A percentile compares a stretch with the other conserved stretches of the same genome.
Evolutionary conservation across 2,329 filamentous ascomycete species (phyloP).

Genomic region (Aspergillus hiratsukae): DNA sequence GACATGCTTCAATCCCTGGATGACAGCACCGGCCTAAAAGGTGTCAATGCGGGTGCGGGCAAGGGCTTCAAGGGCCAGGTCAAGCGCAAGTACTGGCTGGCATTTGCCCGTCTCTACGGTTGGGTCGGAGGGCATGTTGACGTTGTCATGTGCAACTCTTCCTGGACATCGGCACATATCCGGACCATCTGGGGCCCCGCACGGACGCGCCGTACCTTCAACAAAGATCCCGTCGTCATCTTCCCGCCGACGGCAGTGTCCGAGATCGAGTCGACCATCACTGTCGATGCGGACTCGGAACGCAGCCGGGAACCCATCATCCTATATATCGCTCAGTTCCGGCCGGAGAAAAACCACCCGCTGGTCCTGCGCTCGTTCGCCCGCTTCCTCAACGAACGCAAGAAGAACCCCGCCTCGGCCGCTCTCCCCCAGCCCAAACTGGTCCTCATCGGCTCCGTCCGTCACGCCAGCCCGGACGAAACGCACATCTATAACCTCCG

Average conservation of each 20-base stretch:
- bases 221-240: slow-evolving; percentile 58
- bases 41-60: slow-evolving; percentile 80
- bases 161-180: slow-evolving; percentile 86
- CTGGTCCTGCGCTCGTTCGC: slow-evolving; percentile 83
- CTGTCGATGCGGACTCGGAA: slow-evolving; percentile 66
- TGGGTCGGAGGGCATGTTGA: slow-evolving; percentile 79
- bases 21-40: slow-evolving; percentile 58
- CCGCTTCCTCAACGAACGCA: slow-evolving; percentile 59
- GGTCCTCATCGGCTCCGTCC: slow-evolving; percentile 86
- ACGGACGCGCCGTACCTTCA: slow-evolving; percentile 40
- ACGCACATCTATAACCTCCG: slow-evolving; percentile 77
- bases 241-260: slow-evolving; percentile 90
- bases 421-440: slow-evolving; percentile 54
- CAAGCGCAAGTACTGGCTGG: slow-evolving; percentile 81
- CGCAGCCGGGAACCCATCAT: slow-evolving; percentile 65
- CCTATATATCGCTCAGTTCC: slow-evolving; percentile 94
- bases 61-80: slow-evolving; percentile 62
- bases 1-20: slow-evolving; percentile 90
- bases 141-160: slow-evolving; percentile 95
- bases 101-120: slow-evolving; percentile 79
- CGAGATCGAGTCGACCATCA: slow-evolving; percentile 71
- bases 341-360: slow-evolving; percentile 93
- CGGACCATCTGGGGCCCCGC: slow-evolving; percentile 68
- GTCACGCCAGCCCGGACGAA: slow-evolving; percentile 56
- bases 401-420: slow-evolving; percentile 47